phyloP scores from a whole-genome alignment of 352 stramenopile species.

The Aphanomyces euteiches region DNA sequence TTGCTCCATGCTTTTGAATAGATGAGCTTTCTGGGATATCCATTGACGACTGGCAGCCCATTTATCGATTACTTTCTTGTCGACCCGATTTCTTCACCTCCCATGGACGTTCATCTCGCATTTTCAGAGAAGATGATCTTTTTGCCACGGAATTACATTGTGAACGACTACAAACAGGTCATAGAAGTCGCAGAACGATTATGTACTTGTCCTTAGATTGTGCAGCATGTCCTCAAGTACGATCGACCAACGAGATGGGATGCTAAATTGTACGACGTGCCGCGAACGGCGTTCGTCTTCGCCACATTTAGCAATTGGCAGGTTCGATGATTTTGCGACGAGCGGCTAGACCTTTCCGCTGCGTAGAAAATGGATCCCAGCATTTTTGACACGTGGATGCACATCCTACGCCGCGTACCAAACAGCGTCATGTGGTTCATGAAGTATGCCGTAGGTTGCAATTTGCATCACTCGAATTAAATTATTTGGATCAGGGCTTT shows the following conservation, averaged over 20 bases:
- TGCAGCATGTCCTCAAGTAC: slow-evolving; percentile 24
- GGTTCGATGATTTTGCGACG: slow-evolving; percentile 26
- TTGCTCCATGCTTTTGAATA: background rate
- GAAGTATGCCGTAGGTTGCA: slow-evolving; percentile 39
- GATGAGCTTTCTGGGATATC: slow-evolving; percentile 66
- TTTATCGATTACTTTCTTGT: slow-evolving; percentile 68
- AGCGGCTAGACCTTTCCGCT: background rate
- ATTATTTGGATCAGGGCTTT: slow-evolving; percentile 34
- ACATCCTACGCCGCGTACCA: slow-evolving; percentile 64
- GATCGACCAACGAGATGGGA: slow-evolving; percentile 7
- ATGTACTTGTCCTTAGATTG: slow-evolving; percentile 11
- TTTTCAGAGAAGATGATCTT: slow-evolving; percentile 80
- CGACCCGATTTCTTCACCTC: slow-evolving; percentile 51
- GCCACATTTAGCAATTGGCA: slow-evolving; percentile 85
- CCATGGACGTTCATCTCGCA: slow-evolving; percentile 35
- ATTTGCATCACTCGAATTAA: background rate
- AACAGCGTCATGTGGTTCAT: slow-evolving; percentile 73
- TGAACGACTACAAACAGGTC: slow-evolving; percentile 82
- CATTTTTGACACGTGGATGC: slow-evolving; percentile 75
- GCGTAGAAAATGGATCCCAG: slow-evolving; percentile 70
- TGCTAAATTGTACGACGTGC: slow-evolving; percentile 2
- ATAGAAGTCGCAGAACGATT: slow-evolving; percentile 40
- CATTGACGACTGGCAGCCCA: slow-evolving; percentile 57
- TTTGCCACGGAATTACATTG: slow-evolving; percentile 71
- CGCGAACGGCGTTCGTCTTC: slow-evolving; percentile 49